These are phyloP conservation scores for Saitozyma sp. DNA, from an alignment of 768 basidiomycete species.

Conservation along the genomic window DNA sequence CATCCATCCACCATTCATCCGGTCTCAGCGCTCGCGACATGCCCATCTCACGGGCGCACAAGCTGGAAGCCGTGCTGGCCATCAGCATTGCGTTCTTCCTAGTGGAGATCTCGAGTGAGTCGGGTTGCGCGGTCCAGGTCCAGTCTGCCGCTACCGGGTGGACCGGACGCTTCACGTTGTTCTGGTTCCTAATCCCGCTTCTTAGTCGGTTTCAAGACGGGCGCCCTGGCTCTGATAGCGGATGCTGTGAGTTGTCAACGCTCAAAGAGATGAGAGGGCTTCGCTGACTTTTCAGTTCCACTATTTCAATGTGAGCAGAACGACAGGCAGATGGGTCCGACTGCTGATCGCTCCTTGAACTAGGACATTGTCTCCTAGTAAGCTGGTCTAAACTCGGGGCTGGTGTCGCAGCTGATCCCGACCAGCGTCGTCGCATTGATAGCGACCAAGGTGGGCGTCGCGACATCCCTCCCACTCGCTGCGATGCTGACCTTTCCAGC, in stretches of 20 bases:
- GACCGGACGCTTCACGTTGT: too few relatives aligned
- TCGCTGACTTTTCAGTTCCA: constrained; percentile 56
- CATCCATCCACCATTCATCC: too few relatives aligned
- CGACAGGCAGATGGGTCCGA: neutral
- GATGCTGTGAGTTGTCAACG: constrained; percentile 57
- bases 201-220: constrained; percentile 61
- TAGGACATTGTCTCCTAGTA: constrained; percentile 15
- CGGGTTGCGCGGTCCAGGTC: neutral
- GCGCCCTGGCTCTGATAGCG: constrained; percentile 61
- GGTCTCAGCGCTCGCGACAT: too few relatives aligned
- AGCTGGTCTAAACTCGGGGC: constrained; percentile 54
- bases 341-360: neutral
- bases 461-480: neutral
- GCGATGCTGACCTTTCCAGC: neutral
- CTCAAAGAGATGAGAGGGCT: constrained; percentile 6
- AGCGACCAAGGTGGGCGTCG: constrained; percentile 4
- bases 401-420: neutral
- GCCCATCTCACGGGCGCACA: neutral
- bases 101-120: constrained; percentile 58
- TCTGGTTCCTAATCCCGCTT: neutral
- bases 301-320: constrained; percentile 58
- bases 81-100: constrained; percentile 59
- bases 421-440: constrained; percentile 12
- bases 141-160: too few relatives aligned
- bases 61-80: constrained; percentile 53